Percentiles rank a stretch among this genome's conserved stretches.
These are phyloP conservation scores for Candida dendrica DNA, from an alignment of 805 yeast species.

Conservation along the genomic window DNA sequence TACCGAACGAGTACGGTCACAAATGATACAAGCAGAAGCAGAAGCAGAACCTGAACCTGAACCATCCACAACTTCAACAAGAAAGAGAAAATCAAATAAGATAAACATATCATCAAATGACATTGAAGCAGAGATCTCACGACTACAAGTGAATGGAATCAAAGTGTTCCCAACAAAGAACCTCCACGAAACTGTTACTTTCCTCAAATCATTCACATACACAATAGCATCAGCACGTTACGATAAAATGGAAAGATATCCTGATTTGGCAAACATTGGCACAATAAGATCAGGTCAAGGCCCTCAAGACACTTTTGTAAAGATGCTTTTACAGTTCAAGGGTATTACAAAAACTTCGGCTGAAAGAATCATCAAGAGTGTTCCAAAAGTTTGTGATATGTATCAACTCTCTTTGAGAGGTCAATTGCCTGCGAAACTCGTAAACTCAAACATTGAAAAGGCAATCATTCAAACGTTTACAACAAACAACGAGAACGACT, in stretches of 20 bases:
- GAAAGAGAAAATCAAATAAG: conserved; percentile 3
- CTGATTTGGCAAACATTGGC: conserved; percentile 48
- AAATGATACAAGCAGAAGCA: conserved; percentile 10
- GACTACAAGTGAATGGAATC: conserved; percentile 39
- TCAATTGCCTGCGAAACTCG: conserved; percentile 35
- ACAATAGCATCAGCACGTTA: conserved; percentile 45
- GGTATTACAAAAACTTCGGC: conserved; percentile 48
- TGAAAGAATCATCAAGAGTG: conserved; percentile 33
- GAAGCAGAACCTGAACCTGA: too few relatives aligned
- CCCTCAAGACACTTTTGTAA: conserved; percentile 36
- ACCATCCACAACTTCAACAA: background rate
- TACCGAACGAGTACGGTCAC: conserved; percentile 28
- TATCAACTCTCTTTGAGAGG: conserved; percentile 13
- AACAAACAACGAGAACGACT: conserved; percentile 42
- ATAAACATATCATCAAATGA: conserved; percentile 4
- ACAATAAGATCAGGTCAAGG: conserved; percentile 47
- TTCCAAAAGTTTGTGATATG: conserved; percentile 30
- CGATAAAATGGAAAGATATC: conserved; percentile 49
- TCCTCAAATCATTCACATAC: conserved; percentile 52
- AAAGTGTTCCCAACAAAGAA: conserved; percentile 46
- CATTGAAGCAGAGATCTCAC: conserved; percentile 34
- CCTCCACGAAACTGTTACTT: conserved; percentile 36
- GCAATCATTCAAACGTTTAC: conserved; percentile 41
- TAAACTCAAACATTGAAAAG: conserved; percentile 43
- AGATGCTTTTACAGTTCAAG: conserved; percentile 49